These are phyloP conservation scores for Phylloporus arenicola DNA, from an alignment of 768 basidiomycete species.

Conservation along the genomic window DNA sequence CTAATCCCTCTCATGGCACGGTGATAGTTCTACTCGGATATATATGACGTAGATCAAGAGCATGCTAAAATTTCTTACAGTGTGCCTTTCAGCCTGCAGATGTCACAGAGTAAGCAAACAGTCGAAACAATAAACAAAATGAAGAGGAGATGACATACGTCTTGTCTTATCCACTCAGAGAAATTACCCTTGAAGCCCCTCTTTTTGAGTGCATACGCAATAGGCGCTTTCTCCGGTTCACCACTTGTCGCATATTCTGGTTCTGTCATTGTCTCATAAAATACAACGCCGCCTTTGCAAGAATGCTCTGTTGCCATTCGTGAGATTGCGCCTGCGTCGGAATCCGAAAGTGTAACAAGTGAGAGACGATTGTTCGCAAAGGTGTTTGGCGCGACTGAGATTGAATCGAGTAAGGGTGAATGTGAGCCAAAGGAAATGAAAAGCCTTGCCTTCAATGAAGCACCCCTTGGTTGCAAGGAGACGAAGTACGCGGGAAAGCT, in stretches of 20 bases:
- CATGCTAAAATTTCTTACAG: conserved; percentile 5
- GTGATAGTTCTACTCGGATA: conserved; percentile 16
- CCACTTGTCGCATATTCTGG: conserved; percentile 21
- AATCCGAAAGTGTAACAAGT: conserved; percentile 18
- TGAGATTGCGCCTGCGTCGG: conserved; percentile 5
- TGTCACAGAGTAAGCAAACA: background rate
- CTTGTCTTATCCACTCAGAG: conserved; percentile 20
- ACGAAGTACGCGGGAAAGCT: conserved; percentile 28
- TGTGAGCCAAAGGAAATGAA: background rate
- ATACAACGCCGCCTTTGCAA: conserved; percentile 7
- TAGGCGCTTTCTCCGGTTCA: conserved; percentile 16
- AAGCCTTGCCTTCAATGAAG: conserved; percentile 26
- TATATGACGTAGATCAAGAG: background rate
- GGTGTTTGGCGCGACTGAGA: conserved; percentile 20
- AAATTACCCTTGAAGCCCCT: conserved; percentile 12
- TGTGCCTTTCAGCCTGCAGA: conserved; percentile 10
- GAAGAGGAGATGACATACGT: conserved; percentile 10
- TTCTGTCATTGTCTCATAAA: conserved; percentile 25
- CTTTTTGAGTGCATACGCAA: conserved; percentile 18
- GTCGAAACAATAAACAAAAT: background rate
- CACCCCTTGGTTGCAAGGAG: conserved; percentile 28
- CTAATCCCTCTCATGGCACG: conserved; percentile 19
- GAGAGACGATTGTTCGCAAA: conserved; percentile 34
- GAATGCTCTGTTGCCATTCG: conserved; percentile 9
- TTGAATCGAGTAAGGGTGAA: background rate